These are phyloP conservation scores for Pittosporum tobira DNA, from an alignment of 129 eudicot species.

Conservation along the genomic window DNA sequence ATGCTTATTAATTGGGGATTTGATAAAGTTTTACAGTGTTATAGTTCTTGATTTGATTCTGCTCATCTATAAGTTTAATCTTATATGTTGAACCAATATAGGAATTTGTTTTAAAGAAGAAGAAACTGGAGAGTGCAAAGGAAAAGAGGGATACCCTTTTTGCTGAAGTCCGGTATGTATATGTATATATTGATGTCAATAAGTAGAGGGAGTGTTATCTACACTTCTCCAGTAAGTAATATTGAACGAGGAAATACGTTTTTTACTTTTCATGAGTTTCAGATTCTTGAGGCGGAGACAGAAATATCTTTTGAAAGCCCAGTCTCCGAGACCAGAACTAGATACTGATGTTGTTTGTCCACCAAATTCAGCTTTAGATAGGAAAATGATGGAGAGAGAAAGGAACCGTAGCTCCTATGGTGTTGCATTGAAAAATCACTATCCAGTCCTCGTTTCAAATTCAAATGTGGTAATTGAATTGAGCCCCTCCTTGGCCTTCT, in stretches of 20 bases:
- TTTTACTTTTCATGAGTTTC: slow-evolving; percentile 8
- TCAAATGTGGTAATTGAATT: neutral
- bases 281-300: slow-evolving; percentile 41
- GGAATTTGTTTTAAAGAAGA: slow-evolving; percentile 45
- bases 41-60: neutral
- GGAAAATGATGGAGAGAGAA: neutral
- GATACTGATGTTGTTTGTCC: neutral
- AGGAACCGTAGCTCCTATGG: neutral
- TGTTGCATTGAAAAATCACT: slow-evolving; percentile 5
- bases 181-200: too few relatives aligned
- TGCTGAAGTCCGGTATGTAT: slow-evolving; percentile 32
- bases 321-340: slow-evolving; percentile 5
- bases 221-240: too few relatives aligned
- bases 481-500: neutral
- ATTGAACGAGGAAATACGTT: neutral
- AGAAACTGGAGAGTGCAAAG: slow-evolving; percentile 31
- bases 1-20: neutral
- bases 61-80: neutral
- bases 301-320: slow-evolving; percentile 14
- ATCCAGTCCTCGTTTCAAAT: slow-evolving; percentile 7
- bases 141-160: slow-evolving; percentile 25
- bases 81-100: slow-evolving; percentile 1
- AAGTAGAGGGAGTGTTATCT: too few relatives aligned
- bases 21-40: neutral
- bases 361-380: neutral